Evolutionary conservation across 2,329 filamentous ascomycete species (phyloP), one percentile per base, ranked within the genome.

Genomic region (Ophiognomonia clavigignenti-juglandacearum): DNA sequence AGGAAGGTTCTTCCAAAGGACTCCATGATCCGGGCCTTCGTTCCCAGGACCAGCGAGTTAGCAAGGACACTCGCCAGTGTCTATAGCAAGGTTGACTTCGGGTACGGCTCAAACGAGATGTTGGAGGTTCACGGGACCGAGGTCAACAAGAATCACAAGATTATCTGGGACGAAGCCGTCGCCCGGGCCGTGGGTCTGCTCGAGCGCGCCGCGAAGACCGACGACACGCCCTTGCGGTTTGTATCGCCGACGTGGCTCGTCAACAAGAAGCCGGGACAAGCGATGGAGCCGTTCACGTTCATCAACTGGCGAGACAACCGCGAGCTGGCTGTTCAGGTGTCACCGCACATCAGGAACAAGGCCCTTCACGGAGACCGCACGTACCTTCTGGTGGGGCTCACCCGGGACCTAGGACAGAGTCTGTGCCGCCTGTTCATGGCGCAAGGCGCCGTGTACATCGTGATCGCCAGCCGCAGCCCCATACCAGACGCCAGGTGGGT

Each of bases 321-420:
- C 1, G 53, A 50, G 1, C 52, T 64, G 1, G 20, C 53, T 1
- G 47, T 59, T 22, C 47, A 55, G 0, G 52, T 63, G 14, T 54
- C 57, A 32, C 58, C 63, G 2, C 43, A 59, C 2, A 47, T 53
- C 4, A 54, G 53, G 14, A 48, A 55, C 0, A 39, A 55, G 1
- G 50, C 64, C 7, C 54, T 73, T 35, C 57, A 53, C 4, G 53
- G 59, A 0, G 35, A 62, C 43, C 64, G 61, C 48, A 70, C 69
- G 0, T 72, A 73, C 45, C 44, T 70, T 10, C 52, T 73, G 0
- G 55, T 67, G 7, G 70, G 70, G 7, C 53, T 71, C 36, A 72
- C 69, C 0, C 63, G 67, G n/a, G 69, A 72, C 47, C 59, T 72
- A 14, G 70, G 69, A 11, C 70, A 72, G 54, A 71, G 67, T 40